A percentile compares a stretch with the other conserved stretches of the same genome.
Evolutionary conservation across 179 eudicot species (phyloP).

Genomic region (Heliamphora pulchella): DNA sequence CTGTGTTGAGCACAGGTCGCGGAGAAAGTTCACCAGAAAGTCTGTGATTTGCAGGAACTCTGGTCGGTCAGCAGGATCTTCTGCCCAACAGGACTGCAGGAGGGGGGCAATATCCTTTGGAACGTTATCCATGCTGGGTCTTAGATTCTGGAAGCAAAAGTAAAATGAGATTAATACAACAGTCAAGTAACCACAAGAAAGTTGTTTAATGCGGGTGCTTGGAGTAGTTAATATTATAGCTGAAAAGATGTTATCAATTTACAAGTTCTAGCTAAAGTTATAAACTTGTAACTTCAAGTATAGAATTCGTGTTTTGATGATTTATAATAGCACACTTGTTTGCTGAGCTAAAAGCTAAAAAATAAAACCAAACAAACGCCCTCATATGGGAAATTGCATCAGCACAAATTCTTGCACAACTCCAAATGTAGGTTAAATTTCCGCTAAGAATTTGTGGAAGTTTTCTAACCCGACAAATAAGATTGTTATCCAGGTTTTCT

Average conservation of each 20-base stretch:
- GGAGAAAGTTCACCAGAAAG: conserved; percentile 19
- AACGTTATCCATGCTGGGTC: conserved; percentile 38
- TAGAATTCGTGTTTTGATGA: too few relatives aligned
- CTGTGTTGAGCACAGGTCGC: conserved; percentile 9
- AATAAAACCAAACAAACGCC: too few relatives aligned
- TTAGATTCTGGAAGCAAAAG: conserved; percentile 22
- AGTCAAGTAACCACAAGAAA: neutral
- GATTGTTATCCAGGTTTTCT: neutral
- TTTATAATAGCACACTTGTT: too few relatives aligned
- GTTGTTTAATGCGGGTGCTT: neutral
- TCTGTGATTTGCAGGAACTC: conserved; percentile 32
- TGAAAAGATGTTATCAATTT: too few relatives aligned
- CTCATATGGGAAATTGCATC: neutral
- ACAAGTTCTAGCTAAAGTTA: too few relatives aligned
- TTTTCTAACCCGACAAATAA: neutral
- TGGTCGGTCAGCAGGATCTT: conserved; percentile 34
- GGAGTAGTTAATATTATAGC: too few relatives aligned
- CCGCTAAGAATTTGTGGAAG: neutral
- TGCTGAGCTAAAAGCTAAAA: too few relatives aligned
- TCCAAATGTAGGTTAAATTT: too few relatives aligned
- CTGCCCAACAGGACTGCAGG: conserved; percentile 40
- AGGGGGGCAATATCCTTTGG: conserved; percentile 31
- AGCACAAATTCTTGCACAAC: neutral
- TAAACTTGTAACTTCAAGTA: too few relatives aligned
- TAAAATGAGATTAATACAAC: neutral